These are phyloP conservation scores for Shiraia bambusicola DNA, from an alignment of 2,329 filamentous ascomycete genomes.

Conservation along the genomic window DNA sequence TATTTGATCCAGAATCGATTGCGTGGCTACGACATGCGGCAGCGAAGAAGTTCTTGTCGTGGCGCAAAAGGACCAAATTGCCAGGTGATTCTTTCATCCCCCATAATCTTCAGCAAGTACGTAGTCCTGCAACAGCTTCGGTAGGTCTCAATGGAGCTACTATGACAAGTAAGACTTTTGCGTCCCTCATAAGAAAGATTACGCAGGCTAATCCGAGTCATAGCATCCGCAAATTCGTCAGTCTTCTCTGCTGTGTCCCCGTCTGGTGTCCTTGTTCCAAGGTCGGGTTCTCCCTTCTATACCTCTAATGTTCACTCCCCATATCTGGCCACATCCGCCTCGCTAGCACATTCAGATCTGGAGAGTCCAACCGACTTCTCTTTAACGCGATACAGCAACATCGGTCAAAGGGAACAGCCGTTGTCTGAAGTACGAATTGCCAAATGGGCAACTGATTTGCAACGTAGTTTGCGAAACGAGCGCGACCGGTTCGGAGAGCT, in stretches of 20 bases:
- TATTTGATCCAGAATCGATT: slow-evolving; percentile 78
- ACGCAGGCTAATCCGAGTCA: slow-evolving; percentile 15
- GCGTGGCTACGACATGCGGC: slow-evolving; percentile 80
- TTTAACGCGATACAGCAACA: slow-evolving; percentile 52
- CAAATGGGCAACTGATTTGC: slow-evolving; percentile 80
- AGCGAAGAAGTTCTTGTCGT: slow-evolving; percentile 77
- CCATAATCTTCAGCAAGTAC: slow-evolving; percentile 27
- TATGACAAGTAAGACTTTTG: slow-evolving; percentile 24
- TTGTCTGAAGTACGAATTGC: slow-evolving; percentile 70
- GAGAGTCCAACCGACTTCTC: slow-evolving; percentile 40
- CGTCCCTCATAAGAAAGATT: too few relatives aligned
- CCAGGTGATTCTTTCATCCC: slow-evolving; percentile 30
- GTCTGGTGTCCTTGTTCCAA: slow-evolving; percentile 44
- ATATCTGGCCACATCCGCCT: slow-evolving; percentile 37
- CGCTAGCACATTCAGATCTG: slow-evolving; percentile 31
- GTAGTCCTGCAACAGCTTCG: slow-evolving; percentile 32
- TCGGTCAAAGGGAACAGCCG: slow-evolving; percentile 59
- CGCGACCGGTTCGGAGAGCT: slow-evolving; percentile 67
- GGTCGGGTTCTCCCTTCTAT: slow-evolving; percentile 38
- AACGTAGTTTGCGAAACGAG: slow-evolving; percentile 73
- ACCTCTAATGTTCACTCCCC: slow-evolving; percentile 39
- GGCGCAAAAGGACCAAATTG: slow-evolving; percentile 55
- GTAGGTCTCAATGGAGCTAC: slow-evolving; percentile 30
- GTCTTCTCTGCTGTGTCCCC: slow-evolving; percentile 39
- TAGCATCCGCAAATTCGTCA: slow-evolving; percentile 39